Percentiles rank a stretch among this genome's conserved stretches.
phyloP scores from a whole-genome alignment of 164 flowering plant species.

The Stephania japonica region DNA sequence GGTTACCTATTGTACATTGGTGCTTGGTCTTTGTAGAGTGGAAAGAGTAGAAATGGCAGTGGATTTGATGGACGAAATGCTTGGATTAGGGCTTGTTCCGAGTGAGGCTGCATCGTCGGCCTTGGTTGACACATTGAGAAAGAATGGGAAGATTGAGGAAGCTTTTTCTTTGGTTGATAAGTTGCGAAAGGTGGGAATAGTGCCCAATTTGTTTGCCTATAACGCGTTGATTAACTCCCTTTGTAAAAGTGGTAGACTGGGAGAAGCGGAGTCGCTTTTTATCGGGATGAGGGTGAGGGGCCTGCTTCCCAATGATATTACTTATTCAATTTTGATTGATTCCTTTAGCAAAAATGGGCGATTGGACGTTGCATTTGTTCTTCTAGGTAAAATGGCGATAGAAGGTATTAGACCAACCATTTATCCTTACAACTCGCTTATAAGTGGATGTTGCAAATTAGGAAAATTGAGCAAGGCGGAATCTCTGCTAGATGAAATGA shows the following conservation, averaged over 20 bases:
- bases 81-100: conserved; percentile 55
- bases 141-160: conserved; percentile 39
- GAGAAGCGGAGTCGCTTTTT: conserved; percentile 57
- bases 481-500: conserved; percentile 47
- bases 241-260: conserved; percentile 52
- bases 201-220: conserved; percentile 66
- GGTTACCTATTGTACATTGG: conserved; percentile 63
- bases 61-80: conserved; percentile 59
- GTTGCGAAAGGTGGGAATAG: conserved; percentile 32
- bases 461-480: conserved; percentile 53
- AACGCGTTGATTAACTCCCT: conserved; percentile 71
- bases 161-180: conserved; percentile 55
- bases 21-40: conserved; percentile 63
- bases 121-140: conserved; percentile 67
- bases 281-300: conserved; percentile 44
- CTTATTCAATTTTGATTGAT: conserved; percentile 68
- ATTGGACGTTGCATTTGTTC: conserved; percentile 37
- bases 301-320: conserved; percentile 59
- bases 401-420: conserved; percentile 45
- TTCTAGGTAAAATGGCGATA: conserved; percentile 46
- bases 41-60: conserved; percentile 37
- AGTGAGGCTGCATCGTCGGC: conserved; percentile 64
- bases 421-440: conserved; percentile 74
- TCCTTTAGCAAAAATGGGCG: conserved; percentile 58
- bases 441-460: conserved; percentile 58